Evolutionary conservation across 75 land plant species (phyloP), one percentile per base, ranked within the genome.

Genomic region (Pinus albicaulis): DNA sequence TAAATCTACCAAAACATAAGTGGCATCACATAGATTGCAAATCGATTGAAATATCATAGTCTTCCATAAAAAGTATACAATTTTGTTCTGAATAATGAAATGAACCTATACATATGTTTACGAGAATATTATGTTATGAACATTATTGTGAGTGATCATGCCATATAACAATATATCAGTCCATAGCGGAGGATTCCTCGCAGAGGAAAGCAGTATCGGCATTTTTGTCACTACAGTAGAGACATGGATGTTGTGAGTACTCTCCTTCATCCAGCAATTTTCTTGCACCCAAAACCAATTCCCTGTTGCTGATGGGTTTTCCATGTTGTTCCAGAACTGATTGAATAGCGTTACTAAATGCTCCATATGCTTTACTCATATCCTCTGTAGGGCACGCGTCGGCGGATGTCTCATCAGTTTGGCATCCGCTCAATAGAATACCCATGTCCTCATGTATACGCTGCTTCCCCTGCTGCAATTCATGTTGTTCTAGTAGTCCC

Each of bases 361-460:
- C 98, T 11, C 99, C 99, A 75, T 89, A 92, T 8, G 98, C 83
- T 8, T 82, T 81, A 22, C 53, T 20, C 10, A 80, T 62, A 59
- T 83, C 64, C 6, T 91, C 90, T 0, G 86, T 11, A 7, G 94
- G 95, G 61, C 80, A 90, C 6, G 93, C 97, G 77, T 96, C 99
- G 2, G 99, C 97, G 0, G 99, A 96, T 1, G 97, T 96, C 70
- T 96, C 89, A 63, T 90, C 74, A 0, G 95, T 76, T 80, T 92
- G 93, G 79, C 99, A 96, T 3, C 99, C 99, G 26, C 99, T 96
- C 53, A 96, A 75, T 48, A 96, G 81, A 31, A 96, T 86, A 13
- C 98, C 98, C 56, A 76, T 79, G 64, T 92, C 98, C 0, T 87
- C 79, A 16, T 82, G 59, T 19, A 71, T 48, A 48, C 52, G 10